These are phyloP conservation scores for Colletotrichum sansevieriae DNA, from an alignment of 2,329 filamentous ascomycete genomes.

Conservation along the genomic window DNA sequence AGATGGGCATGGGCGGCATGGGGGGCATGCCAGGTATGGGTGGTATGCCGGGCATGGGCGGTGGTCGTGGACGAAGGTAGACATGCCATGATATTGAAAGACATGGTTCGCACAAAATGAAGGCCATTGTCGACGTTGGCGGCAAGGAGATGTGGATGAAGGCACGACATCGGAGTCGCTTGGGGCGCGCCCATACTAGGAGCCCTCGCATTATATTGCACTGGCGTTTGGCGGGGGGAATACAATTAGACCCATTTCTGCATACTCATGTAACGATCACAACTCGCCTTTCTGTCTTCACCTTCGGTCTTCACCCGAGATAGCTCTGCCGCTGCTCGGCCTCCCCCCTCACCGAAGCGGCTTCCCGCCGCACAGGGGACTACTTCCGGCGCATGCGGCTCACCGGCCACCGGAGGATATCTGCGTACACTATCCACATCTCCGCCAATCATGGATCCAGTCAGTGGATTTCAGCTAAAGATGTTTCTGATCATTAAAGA, in stretches of 20 bases:
- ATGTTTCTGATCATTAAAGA: too few species aligned
- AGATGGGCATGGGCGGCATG: conserved; percentile 73
- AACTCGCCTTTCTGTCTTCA: too few species aligned
- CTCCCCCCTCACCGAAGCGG: too few species aligned
- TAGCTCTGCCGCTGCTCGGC: too few species aligned
- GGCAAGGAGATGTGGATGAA: conserved; percentile 17
- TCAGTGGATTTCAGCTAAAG: too few species aligned
- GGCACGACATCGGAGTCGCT: conserved; percentile 8
- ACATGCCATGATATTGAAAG: conserved; percentile 62
- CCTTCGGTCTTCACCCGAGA: too few species aligned
- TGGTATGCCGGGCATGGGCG: conserved; percentile 78
- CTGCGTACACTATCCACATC: too few species aligned
- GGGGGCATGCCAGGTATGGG: conserved; percentile 78
- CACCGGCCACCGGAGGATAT: too few species aligned
- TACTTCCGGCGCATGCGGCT: too few species aligned
- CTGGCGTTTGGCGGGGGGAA: conserved; percentile 43
- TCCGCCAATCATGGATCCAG: too few species aligned
- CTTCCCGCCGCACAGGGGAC: too few species aligned
- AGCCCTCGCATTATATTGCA: conserved; percentile 13
- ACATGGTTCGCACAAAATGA: not conserved
- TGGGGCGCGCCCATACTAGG: conserved; percentile 7
- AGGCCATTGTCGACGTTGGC: not conserved
- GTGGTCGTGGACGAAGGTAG: conserved; percentile 76
- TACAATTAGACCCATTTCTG: conserved; percentile 14
- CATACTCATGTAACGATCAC: not conserved